These are phyloP conservation scores for Fusarium sp. DNA, from an alignment of 2,329 filamentous ascomycete species.

Conservation along the genomic window DNA sequence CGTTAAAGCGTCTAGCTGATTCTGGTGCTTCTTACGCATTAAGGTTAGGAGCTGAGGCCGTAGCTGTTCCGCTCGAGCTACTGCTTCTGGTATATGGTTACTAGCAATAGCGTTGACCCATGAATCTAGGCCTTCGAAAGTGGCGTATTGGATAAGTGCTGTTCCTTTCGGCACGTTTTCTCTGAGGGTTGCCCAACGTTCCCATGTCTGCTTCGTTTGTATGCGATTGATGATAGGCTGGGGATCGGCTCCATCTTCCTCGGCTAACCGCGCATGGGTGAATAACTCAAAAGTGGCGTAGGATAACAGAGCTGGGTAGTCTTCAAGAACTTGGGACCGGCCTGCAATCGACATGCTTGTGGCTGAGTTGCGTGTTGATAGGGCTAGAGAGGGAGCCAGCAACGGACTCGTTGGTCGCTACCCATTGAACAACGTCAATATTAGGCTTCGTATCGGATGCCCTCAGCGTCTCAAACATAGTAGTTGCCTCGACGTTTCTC, in stretches of 20 bases:
- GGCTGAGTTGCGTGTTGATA: not conserved
- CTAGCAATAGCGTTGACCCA: not conserved
- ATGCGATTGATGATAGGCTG: slow-evolving; percentile 1
- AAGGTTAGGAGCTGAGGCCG: not conserved
- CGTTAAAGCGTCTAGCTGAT: too few species aligned
- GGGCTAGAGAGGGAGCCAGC: not conserved
- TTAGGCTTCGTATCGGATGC: not conserved
- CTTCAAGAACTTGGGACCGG: not conserved
- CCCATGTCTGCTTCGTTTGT: not conserved
- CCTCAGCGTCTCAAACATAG: not conserved
- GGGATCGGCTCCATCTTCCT: not conserved
- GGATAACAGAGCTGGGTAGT: slow-evolving; percentile 5
- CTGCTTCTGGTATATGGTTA: not conserved
- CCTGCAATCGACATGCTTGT: not conserved
- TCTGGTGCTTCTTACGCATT: not conserved
- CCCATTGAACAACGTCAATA: slow-evolving; percentile 1
- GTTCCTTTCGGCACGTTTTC: slow-evolving; percentile 10
- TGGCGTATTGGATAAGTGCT: not conserved
- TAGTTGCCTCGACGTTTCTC: too few species aligned
- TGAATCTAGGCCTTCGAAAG: not conserved
- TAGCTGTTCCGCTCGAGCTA: not conserved
- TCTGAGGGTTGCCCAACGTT: slow-evolving; percentile 9
- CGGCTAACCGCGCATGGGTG: slow-evolving; percentile 1
- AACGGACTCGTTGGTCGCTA: not conserved
- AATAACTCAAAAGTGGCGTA: slow-evolving; percentile 16